A percentile compares a stretch with the other conserved stretches of the same genome.
Conservation (phyloP, 352 stramenopile species). For the Blastocystis hominis region DNA sequence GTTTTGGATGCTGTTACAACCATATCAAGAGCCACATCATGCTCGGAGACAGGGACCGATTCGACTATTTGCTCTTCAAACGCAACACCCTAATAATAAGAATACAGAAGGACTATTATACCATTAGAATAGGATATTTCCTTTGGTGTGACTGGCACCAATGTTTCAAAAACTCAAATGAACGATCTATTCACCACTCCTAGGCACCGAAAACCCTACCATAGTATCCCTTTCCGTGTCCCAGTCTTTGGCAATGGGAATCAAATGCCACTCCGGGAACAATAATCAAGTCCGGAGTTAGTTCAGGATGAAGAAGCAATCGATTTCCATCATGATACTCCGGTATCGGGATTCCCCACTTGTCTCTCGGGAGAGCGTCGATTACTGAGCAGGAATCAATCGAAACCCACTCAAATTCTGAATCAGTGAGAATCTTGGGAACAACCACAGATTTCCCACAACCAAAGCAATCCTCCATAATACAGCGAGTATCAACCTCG, state of each 20-base stretch:
- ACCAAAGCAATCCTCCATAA: constrained; percentile 20
- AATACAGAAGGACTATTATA: not conserved
- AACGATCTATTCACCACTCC: constrained; percentile 5
- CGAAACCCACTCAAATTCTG: constrained; percentile 27
- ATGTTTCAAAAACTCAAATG: constrained; percentile 14
- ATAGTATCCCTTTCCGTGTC: constrained; percentile 57
- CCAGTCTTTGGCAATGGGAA: constrained; percentile 25
- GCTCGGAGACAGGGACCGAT: not conserved
- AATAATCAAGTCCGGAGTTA: constrained; percentile 51
- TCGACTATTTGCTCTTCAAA: constrained; percentile 57
- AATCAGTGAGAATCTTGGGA: constrained; percentile 34
- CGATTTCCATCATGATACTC: not conserved
- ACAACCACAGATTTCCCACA: not conserved
- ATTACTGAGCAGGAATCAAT: not conserved
- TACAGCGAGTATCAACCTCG: constrained; percentile 14
- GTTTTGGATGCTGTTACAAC: not conserved
- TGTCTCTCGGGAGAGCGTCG: constrained; percentile 27
- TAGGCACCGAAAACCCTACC: not conserved
- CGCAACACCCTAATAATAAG: not conserved
- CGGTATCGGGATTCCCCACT: constrained; percentile 56
- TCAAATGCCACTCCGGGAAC: constrained; percentile 58
- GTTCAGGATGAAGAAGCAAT: constrained; percentile 44
- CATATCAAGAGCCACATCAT: constrained; percentile 34
- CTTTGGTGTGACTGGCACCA: constrained; percentile 12
- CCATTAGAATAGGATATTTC: constrained; percentile 31